Evolutionary conservation across 2,329 filamentous ascomycete species (phyloP), one percentile per base, ranked within the genome.

Genomic region (Chaetoscypha palmicola): DNA sequence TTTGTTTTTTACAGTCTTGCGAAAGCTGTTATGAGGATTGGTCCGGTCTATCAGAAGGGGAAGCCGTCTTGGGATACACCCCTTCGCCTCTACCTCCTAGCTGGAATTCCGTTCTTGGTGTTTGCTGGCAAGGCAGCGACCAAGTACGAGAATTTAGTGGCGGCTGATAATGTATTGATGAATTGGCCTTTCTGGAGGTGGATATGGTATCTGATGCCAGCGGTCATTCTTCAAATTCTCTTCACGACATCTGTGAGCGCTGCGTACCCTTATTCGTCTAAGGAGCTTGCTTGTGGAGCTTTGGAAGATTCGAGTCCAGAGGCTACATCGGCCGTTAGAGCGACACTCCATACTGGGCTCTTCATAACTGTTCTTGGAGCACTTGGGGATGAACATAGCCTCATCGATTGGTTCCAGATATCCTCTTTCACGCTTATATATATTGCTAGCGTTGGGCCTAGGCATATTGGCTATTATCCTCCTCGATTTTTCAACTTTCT

Each of bases 401-500:
- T 53, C 23, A 20, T 59, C n/a, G 47, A 56, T 24, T 56, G 55
- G 50, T 35, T 49, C 9, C 58, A 60, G 49, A 50, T 52, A 23
- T 34, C 54, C 11, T 24, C 49, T 3, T 56, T 58, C 17, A 44
- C 50, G 10, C n/a, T 55, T 23, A 47, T 59, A 16, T 58, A 58
- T 26, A 41, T 55, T 34, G 40, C 52, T 26, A 49, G 49, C 30
- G 46, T 57, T 12, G 57, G 57, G 2, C 55, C 55, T 28, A 54
- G 47, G 39, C 53, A 58, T 17, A 59, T 60, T 20, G 51, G 50
- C 7, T 53, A 52, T 21, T 59, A 58, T 36, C 48, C 52, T 22
- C 52, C 53, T 22, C 39, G 54, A 38, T 17, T 55, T 17, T 21
- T 56, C 1, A 58, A 55, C 31, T 38, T 56, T 24, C 24, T 55